These are phyloP conservation scores for Postia placenta DNA, from an alignment of 768 basidiomycete genomes.

Conservation along the genomic window DNA sequence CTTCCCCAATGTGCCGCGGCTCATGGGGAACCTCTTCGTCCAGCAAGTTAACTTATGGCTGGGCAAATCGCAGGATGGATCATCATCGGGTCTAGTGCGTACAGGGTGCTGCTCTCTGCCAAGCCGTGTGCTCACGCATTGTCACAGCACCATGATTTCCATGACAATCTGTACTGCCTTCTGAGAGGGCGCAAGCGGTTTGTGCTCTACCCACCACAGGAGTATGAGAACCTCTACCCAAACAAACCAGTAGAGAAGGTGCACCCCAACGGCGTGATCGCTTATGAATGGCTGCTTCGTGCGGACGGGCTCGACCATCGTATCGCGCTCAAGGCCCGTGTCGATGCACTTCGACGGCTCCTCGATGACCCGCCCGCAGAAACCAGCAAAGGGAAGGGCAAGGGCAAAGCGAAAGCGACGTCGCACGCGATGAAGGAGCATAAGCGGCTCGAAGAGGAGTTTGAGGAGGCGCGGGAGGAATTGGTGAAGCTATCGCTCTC, in stretches of 20 bases:
- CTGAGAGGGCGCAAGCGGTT: constrained; percentile 25
- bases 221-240: constrained; percentile 19
- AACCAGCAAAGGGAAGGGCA: constrained; percentile 12
- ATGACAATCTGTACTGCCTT: constrained; percentile 28
- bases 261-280: constrained; percentile 25
- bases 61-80: constrained; percentile 22
- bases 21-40: constrained; percentile 24
- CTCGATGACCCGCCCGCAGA: constrained; percentile 13
- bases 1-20: constrained; percentile 20
- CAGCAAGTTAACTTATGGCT: constrained; percentile 29
- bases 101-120: neutral
- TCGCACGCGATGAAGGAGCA: too few relatives aligned
- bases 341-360: constrained; percentile 18
- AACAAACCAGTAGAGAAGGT: constrained; percentile 18
- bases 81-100: constrained; percentile 25
- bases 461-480: constrained; percentile 21
- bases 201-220: constrained; percentile 24
- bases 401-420: constrained; percentile 15
- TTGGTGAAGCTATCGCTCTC: constrained; percentile 17
- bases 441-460: constrained; percentile 13
- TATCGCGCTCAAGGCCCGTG: constrained; percentile 18
- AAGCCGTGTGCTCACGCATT: neutral
- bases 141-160: constrained; percentile 26
- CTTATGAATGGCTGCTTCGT: constrained; percentile 22
- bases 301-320: constrained; percentile 21